Evolutionary conservation across 768 basidiomycete genomes (phyloP), one percentile per base, ranked within the genome.

Genomic region (Strobilomyces echinocephalus): DNA sequence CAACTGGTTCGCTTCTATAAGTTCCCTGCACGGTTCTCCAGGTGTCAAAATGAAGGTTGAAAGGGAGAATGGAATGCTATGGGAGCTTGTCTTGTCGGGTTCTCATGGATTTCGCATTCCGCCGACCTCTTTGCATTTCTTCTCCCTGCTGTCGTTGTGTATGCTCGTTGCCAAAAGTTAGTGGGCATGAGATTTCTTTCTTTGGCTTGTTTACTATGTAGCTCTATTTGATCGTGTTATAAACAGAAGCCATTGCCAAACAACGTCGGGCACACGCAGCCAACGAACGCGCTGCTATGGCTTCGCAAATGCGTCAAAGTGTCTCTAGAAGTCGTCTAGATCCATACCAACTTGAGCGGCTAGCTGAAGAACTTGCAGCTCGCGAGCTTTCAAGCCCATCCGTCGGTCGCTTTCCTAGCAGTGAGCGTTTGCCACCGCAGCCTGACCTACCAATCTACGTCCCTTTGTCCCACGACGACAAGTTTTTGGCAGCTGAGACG

Each of bases 381-480:
- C 78, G 85, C 46, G 84, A 87, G 64, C 64, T 69, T 2, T 60
- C 67, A 5, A 57, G 60, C 42, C n/a, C 57, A n/a, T 54, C 60
- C 35, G 8, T 34, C 11, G 30, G 48, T 35, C 52, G 43, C 47
- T 36, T 43, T 31, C 52, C 49, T 46, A 50, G 42, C 26, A 49
- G 24, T 46, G 58, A 63, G 11, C 54, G 50, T 39, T 41, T 43
- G 10, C 38, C 49, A 43, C 24, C 28, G 18, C 60, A 61, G 35
- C 76, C 76, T 56, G 78, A 82, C 59, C 75, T 90, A 21, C 87
- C 87, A 16, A 72, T 78, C 57, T 80, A 80, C 66, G 64, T 77
- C 8, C 90, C 94, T 44, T 79, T 97, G 48, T 85, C 91, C 4
- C 94, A 95, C 62, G 71, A 79, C 66, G 87, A 95, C 67, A 76